These are phyloP conservation scores for Haemoproteus tartakovskyi DNA, from an alignment of 169 alveolate species.

Conservation along the genomic window DNA sequence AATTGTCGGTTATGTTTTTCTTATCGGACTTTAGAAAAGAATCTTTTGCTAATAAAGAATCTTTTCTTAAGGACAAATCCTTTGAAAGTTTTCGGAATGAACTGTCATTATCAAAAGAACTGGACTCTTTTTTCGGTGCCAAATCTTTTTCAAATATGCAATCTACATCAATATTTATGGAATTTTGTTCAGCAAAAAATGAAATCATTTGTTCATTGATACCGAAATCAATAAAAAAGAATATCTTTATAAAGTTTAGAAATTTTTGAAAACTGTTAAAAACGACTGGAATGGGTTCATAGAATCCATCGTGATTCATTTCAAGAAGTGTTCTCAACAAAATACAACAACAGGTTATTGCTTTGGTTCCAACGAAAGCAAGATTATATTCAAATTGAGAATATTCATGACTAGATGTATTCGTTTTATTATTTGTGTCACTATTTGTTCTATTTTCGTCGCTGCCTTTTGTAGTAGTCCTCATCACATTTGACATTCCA, in stretches of 20 bases:
- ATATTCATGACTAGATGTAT: slow-evolving; percentile 1
- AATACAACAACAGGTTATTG: slow-evolving; percentile 66
- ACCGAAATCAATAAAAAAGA: slow-evolving; percentile 68
- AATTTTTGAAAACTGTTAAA: slow-evolving; percentile 48
- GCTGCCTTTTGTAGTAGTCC: too few relatives aligned
- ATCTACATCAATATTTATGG: slow-evolving; percentile 14
- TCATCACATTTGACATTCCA: too few relatives aligned
- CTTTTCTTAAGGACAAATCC: too few relatives aligned
- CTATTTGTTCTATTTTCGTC: background rate
- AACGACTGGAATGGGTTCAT: slow-evolving; percentile 23
- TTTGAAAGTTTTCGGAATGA: too few relatives aligned
- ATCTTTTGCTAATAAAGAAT: too few relatives aligned
- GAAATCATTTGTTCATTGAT: slow-evolving; percentile 21
- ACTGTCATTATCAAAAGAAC: too few relatives aligned
- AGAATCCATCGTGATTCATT: slow-evolving; percentile 63
- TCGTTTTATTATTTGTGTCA: background rate
- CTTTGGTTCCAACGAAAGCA: slow-evolving; percentile 68
- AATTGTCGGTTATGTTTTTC: too few relatives aligned
- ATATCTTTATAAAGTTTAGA: slow-evolving; percentile 59
- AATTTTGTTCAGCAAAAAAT: slow-evolving; percentile 3
- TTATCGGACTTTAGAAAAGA: too few relatives aligned
- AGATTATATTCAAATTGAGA: slow-evolving; percentile 39
- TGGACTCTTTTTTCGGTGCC: too few relatives aligned
- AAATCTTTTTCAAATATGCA: too few relatives aligned
- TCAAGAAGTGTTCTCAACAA: slow-evolving; percentile 65